Conservation (phyloP, 2,329 filamentous ascomycete species). For the Ophiocordyceps unilateralis region DNA sequence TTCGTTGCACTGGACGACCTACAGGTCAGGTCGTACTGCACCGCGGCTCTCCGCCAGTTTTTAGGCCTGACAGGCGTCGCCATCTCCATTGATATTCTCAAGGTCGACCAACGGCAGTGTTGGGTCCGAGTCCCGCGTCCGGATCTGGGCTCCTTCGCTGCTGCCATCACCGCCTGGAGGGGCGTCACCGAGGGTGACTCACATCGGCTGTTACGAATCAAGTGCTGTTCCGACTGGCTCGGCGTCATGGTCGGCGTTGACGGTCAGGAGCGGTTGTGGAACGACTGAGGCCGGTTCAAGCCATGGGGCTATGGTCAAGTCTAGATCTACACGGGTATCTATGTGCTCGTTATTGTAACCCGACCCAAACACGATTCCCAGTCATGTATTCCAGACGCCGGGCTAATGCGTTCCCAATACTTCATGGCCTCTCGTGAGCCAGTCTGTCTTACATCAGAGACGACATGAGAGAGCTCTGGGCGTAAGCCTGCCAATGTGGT, state of each 20-base stretch:
- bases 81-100: conserved; percentile 54
- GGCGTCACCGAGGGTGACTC: conserved; percentile 24
- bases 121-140: conserved; percentile 49
- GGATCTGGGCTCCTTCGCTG: conserved; percentile 42
- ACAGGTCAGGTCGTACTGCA: conserved; percentile 45
- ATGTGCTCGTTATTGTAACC: conserved; percentile 2
- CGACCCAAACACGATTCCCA: conserved; percentile 1
- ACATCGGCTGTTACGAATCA: conserved; percentile 35
- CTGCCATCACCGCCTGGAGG: conserved; percentile 48
- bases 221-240: conserved; percentile 46
- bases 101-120: conserved; percentile 33
- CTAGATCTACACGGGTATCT: conserved; percentile 7
- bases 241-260: conserved; percentile 37
- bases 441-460: conserved; percentile 43
- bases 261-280: conserved; percentile 27
- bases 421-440: neutral
- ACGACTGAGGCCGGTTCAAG: conserved; percentile 13
- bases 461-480: conserved; percentile 65
- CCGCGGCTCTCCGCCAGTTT: conserved; percentile 46
- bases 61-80: conserved; percentile 51
- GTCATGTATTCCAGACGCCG: conserved; percentile 3
- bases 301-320: conserved; percentile 3
- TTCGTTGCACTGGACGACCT: conserved; percentile 35
- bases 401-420: conserved; percentile 5
- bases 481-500: conserved; percentile 49